Conservation (phyloP, 2,329 filamentous ascomycete species). For the Ascochyta lentis region DNA sequence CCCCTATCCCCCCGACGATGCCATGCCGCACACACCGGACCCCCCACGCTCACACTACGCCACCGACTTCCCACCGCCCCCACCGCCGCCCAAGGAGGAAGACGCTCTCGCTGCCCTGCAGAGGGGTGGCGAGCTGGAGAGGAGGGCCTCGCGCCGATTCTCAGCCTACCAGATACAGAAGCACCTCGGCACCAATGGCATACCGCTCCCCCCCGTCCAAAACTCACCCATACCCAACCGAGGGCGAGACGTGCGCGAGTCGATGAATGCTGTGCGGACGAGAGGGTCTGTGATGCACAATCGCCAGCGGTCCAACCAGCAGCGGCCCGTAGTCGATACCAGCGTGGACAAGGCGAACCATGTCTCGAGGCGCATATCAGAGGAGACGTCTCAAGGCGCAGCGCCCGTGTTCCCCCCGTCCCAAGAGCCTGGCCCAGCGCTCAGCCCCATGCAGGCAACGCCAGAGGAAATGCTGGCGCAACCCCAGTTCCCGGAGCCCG, state of each 20-base stretch:
- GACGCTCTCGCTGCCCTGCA: conserved; percentile 92
- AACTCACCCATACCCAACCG: conserved; percentile 85
- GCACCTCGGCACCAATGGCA: conserved; percentile 83
- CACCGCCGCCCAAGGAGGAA: conserved; percentile 81
- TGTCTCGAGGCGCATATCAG: conserved; percentile 63
- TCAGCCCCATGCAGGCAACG: conserved; percentile 57
- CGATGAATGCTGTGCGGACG: conserved; percentile 73
- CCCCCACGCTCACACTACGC: conserved; percentile 52
- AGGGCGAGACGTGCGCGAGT: conserved; percentile 83
- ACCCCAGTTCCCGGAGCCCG: conserved; percentile 44
- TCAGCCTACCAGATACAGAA: conserved; percentile 98
- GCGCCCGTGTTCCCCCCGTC: conserved; percentile 47
- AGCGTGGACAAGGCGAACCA: conserved; percentile 64
- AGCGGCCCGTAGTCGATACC: conserved; percentile 60
- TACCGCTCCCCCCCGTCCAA: conserved; percentile 80
- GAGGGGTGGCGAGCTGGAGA: conserved; percentile 88
- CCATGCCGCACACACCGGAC: conserved; percentile 51
- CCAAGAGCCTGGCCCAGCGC: conserved; percentile 35
- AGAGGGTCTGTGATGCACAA: conserved; percentile 62
- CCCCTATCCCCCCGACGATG: conserved; percentile 71
- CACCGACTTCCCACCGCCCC: conserved; percentile 72
- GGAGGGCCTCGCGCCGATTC: conserved; percentile 89
- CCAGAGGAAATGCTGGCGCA: conserved; percentile 69
- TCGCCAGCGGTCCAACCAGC: conserved; percentile 58
- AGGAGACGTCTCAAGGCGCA: conserved; percentile 60